Percentiles rank a stretch among this genome's conserved stretches.
phyloP scores from a whole-genome alignment of 192 early-diverging fungal species.

The Radiomyces spectabilis region DNA sequence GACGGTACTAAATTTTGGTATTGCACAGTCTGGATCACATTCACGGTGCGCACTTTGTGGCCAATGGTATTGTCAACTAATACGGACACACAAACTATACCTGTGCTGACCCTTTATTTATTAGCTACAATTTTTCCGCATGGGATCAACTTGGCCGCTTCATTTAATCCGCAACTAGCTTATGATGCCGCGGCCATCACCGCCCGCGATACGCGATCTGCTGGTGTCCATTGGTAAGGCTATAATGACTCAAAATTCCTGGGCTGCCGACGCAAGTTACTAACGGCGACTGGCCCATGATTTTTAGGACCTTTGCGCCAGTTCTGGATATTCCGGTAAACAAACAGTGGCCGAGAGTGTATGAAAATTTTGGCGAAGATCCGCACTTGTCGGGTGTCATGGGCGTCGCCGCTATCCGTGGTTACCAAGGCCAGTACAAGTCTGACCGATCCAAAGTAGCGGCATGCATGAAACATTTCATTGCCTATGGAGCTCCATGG shows the following conservation, averaged over 20 bases:
- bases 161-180: conserved; percentile 48
- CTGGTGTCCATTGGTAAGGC: conserved; percentile 56
- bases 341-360: conserved; percentile 53
- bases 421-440: conserved; percentile 64
- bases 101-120: not conserved
- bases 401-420: conserved; percentile 41
- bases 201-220: conserved; percentile 56
- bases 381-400: conserved; percentile 45
- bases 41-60: conserved; percentile 59
- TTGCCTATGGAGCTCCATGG: conserved; percentile 54
- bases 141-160: conserved; percentile 49
- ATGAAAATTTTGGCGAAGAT: conserved; percentile 49
- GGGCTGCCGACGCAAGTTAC: too few species aligned
- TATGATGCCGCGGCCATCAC: conserved; percentile 51
- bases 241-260: too few species aligned
- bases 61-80: conserved; percentile 27
- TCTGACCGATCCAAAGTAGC: conserved; percentile 51
- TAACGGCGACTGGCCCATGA: too few species aligned
- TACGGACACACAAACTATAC: not conserved
- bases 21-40: conserved; percentile 45
- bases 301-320: conserved; percentile 54
- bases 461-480: conserved; percentile 62
- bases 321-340: conserved; percentile 51
- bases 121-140: conserved; percentile 48
- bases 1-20: not conserved